Conservation (phyloP, 176 grass and related monocot species). For the Oryza longistaminata region DNA sequence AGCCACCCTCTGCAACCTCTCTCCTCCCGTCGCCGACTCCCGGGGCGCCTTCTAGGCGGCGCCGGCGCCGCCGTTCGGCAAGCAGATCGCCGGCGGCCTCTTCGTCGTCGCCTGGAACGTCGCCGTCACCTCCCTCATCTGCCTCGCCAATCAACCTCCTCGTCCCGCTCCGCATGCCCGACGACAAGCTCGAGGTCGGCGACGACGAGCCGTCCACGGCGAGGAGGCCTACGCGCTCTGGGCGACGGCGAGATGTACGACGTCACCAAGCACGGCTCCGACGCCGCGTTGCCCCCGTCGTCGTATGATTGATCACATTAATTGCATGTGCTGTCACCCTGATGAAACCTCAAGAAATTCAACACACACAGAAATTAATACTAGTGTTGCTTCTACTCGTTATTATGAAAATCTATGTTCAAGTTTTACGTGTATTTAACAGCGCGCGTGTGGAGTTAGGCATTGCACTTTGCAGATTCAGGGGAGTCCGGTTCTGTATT, state of each 20-base stretch:
- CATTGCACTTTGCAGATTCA: not conserved
- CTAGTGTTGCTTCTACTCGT: too few species aligned
- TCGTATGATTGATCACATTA: not conserved
- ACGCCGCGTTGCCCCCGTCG: slow-evolving; percentile 20
- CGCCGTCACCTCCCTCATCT: slow-evolving; percentile 52
- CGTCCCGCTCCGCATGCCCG: slow-evolving; percentile 60
- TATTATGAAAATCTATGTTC: not conserved
- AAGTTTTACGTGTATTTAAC: not conserved
- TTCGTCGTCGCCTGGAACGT: slow-evolving; percentile 75
- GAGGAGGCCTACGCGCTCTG: slow-evolving; percentile 98
- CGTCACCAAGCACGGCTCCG: slow-evolving; percentile 45
- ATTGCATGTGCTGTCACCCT: too few species aligned
- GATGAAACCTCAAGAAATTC: too few species aligned
- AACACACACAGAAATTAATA: too few species aligned
- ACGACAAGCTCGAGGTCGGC: slow-evolving; percentile 63
- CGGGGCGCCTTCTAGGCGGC: slow-evolving; percentile 57
- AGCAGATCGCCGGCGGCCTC: slow-evolving; percentile 56
- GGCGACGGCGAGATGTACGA: slow-evolving; percentile 90
- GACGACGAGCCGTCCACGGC: slow-evolving; percentile 87
- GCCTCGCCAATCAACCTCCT: slow-evolving; percentile 52
- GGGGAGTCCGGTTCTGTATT: not conserved
- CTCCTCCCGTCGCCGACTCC: slow-evolving; percentile 58
- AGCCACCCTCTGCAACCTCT: slow-evolving; percentile 56
- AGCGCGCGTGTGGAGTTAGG: too few species aligned
- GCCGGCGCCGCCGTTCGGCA: slow-evolving; percentile 40